phyloP scores from a whole-genome alignment of 192 early-diverging fungal species.

The Coemansia sp. region DNA sequence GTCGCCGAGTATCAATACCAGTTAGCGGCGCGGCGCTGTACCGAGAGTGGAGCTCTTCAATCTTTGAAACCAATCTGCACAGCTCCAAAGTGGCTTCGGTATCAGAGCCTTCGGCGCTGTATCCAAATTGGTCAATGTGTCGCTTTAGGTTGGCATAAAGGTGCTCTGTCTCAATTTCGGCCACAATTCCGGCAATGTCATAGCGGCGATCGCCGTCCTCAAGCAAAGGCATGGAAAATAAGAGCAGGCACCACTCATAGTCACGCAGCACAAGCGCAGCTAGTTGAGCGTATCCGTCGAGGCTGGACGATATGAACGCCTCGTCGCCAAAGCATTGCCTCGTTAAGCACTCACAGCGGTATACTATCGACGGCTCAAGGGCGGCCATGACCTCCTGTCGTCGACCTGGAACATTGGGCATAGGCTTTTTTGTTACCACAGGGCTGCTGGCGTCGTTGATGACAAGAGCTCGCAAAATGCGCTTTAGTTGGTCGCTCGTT shows the following conservation, averaged over 20 bases:
- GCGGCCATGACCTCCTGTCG: conserved; percentile 25
- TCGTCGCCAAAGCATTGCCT: conserved; percentile 41
- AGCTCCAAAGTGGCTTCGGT: conserved; percentile 41
- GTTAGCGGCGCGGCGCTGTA: conserved; percentile 11
- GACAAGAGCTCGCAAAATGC: conserved; percentile 23
- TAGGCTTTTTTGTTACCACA: conserved; percentile 34
- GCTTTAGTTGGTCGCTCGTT: conserved; percentile 12
- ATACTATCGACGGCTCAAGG: conserved; percentile 29
- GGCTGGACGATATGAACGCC: conserved; percentile 1
- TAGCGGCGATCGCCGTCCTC: conserved; percentile 47
- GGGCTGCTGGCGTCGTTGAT: conserved; percentile 42
- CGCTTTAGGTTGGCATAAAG: conserved; percentile 32
- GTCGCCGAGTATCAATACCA: conserved; percentile 26
- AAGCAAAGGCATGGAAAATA: conserved; percentile 38
- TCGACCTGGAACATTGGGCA: conserved; percentile 35
- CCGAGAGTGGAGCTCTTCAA: conserved; percentile 26
- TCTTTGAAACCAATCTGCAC: conserved; percentile 24
- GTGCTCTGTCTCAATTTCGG: conserved; percentile 40
- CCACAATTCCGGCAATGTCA: conserved; percentile 43
- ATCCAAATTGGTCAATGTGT: conserved; percentile 39
- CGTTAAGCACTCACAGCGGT: conserved; percentile 39
- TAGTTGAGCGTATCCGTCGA: conserved; percentile 41
- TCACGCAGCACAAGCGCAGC: conserved; percentile 32
- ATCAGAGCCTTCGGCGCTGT: conserved; percentile 15
- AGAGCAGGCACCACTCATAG: conserved; percentile 23